These are phyloP conservation scores for Talaromyces ruber DNA, from an alignment of 495 filamentous ascomycete species.

Conservation along the genomic window DNA sequence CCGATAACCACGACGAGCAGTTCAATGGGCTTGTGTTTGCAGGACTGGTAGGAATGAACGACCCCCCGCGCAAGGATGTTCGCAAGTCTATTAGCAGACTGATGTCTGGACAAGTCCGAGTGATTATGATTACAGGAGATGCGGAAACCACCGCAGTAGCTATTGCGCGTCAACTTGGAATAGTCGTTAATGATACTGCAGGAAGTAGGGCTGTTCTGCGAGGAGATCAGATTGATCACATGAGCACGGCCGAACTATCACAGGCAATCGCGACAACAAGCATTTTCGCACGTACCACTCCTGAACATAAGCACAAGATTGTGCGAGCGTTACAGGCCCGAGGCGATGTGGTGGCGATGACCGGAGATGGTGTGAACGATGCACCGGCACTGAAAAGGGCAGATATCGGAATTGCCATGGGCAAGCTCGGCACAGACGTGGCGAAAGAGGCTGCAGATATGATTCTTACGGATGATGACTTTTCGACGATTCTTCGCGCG, in stretches of 20 bases:
- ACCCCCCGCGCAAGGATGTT: constrained; percentile 84
- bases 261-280: constrained; percentile 78
- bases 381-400: constrained; percentile 95
- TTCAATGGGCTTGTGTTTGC: constrained; percentile 84
- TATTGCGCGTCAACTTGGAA: constrained; percentile 86
- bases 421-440: constrained; percentile 87
- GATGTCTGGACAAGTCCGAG: constrained; percentile 87
- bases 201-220: constrained; percentile 60
- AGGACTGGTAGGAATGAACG: constrained; percentile 92
- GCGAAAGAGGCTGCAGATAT: constrained; percentile 99
- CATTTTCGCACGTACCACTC: constrained; percentile 92
- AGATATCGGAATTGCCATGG: constrained; percentile 98
- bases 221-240: constrained; percentile 83
- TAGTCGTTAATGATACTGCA: constrained; percentile 53
- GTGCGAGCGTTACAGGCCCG: constrained; percentile 82
- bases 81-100: constrained; percentile 81
- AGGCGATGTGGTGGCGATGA: constrained; percentile 98
- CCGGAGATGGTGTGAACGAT: constrained; percentile 96
- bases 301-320: constrained; percentile 97
- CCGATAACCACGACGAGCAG: constrained; percentile 54
- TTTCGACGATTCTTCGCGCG: constrained; percentile 90
- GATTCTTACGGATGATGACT: constrained; percentile 97
- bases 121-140: constrained; percentile 99
- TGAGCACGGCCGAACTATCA: constrained; percentile 76
- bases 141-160: constrained; percentile 89